phyloP scores from a whole-genome alignment of 2,329 filamentous ascomycete species.

The Aschersonia sp. region DNA sequence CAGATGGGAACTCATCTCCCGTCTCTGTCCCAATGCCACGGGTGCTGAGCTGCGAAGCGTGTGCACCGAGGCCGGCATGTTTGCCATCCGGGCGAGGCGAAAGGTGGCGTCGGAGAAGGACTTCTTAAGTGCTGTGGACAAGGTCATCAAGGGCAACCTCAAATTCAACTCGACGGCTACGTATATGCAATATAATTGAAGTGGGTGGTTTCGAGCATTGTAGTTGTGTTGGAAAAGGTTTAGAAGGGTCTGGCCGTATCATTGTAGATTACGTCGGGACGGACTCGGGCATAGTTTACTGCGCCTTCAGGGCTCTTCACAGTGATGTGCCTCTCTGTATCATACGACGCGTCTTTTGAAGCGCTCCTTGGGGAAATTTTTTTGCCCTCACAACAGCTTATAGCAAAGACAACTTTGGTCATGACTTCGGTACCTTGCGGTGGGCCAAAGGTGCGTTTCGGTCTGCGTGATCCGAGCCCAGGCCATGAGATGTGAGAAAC shows the following conservation, averaged over 20 bases:
- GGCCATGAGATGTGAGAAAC: too few species aligned
- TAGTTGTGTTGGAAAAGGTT: too few species aligned
- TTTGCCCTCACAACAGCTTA: too few species aligned
- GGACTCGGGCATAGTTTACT: not conserved
- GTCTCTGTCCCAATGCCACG: constrained; percentile 92
- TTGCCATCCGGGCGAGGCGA: constrained; percentile 81
- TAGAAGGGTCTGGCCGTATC: too few species aligned
- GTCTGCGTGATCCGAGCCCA: too few species aligned
- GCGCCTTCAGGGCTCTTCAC: constrained; percentile 9
- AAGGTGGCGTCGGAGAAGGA: constrained; percentile 99
- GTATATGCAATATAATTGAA: constrained; percentile 98
- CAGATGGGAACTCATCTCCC: constrained; percentile 95
- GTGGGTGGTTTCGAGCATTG: not conserved
- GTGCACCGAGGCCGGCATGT: constrained; percentile 97
- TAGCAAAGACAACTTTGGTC: too few species aligned
- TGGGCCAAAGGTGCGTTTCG: too few species aligned
- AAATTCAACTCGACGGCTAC: constrained; percentile 99
- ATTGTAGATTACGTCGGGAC: too few species aligned
- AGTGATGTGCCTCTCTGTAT: constrained; percentile 6
- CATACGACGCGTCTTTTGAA: not conserved
- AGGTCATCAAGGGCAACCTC: constrained; percentile 97
- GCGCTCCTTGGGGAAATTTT: not conserved
- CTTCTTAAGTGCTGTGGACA: constrained; percentile 94
- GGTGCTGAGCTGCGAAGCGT: constrained; percentile 93
- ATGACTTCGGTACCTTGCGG: too few species aligned